These are phyloP conservation scores for Sutorius australiensis DNA, from an alignment of 768 basidiomycete genomes.

Conservation along the genomic window DNA sequence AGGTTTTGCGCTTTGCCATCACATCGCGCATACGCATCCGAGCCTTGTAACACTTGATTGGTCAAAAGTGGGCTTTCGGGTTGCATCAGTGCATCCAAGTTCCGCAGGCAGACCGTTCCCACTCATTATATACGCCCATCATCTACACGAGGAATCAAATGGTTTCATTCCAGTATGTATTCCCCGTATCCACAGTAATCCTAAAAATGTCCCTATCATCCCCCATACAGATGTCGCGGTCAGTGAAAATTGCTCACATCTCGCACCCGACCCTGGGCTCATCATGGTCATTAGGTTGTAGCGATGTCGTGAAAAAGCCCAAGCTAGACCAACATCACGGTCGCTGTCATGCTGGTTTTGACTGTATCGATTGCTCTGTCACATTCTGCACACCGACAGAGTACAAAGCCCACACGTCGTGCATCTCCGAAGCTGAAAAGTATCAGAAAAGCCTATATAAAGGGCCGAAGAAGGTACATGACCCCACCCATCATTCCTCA, in stretches of 20 bases:
- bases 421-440: slow-evolving; percentile 90
- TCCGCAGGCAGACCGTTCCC: neutral
- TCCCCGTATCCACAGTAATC: neutral
- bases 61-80: neutral
- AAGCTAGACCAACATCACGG: slow-evolving; percentile 77
- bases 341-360: slow-evolving; percentile 64
- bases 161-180: slow-evolving; percentile 72
- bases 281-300: slow-evolving; percentile 49
- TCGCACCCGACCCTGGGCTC: neutral
- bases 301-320: slow-evolving; percentile 90
- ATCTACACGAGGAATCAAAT: slow-evolving; percentile 31
- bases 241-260: slow-evolving; percentile 15
- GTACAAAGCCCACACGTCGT: slow-evolving; percentile 79
- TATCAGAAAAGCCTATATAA: slow-evolving; percentile 87
- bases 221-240: slow-evolving; percentile 64
- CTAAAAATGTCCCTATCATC: neutral
- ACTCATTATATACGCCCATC: neutral
- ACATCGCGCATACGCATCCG: neutral
- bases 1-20: neutral
- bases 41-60: neutral
- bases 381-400: slow-evolving; percentile 73
- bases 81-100: neutral
- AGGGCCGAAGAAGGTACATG: slow-evolving; percentile 54
- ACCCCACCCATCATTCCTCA: neutral
- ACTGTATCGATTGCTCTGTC: slow-evolving; percentile 86